Evolutionary conservation across 2,329 filamentous ascomycete species (phyloP), one percentile per base, ranked within the genome.

Genomic region (Xylaria sp.): DNA sequence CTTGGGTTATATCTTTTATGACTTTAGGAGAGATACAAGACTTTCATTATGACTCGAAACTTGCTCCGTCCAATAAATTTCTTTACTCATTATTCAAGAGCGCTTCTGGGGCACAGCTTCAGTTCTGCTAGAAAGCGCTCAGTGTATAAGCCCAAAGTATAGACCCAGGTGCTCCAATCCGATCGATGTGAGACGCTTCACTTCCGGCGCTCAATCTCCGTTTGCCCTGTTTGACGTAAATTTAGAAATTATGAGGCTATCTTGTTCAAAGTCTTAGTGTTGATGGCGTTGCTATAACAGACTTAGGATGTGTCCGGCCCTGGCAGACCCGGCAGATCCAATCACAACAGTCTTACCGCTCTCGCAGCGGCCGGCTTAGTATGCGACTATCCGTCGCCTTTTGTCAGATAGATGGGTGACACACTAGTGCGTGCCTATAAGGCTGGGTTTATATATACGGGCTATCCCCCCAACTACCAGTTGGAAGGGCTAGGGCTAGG

Each of bases 361-460:
- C 28, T 61, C 13, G 58, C 58, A 15, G 58, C 44, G 23, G 10
- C 44, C n/a, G 58, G 58, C 10, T 25, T 61, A n/a, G 58, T 46
- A 10, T 61, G 58, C 44, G 58, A 51, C n/a, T 61, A 61, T 51
- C 58, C 44, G 20, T 8, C 46, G 18, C 44, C 78, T n/a, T 44
- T n/a, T n/a, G n/a, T n/a, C n/a, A n/a, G n/a, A n/a, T n/a, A n/a
- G n/a, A n/a, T n/a, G n/a, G n/a, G n/a, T n/a, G n/a, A n/a, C n/a
- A n/a, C n/a, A n/a, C n/a, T n/a, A n/a, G n/a, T n/a, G n/a, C n/a
- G n/a, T n/a, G n/a, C n/a, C n/a, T n/a, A n/a, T n/a, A n/a, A n/a
- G n/a, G n/a, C n/a, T n/a, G n/a, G n/a, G n/a, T n/a, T n/a, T n/a
- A n/a, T n/a, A n/a, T n/a, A n/a, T n/a, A n/a, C n/a, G n/a, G n/a